Base-by-base conservation (phyloP, 768 basidiomycete species). In the Agaricus sinodeliciosus region DNA sequence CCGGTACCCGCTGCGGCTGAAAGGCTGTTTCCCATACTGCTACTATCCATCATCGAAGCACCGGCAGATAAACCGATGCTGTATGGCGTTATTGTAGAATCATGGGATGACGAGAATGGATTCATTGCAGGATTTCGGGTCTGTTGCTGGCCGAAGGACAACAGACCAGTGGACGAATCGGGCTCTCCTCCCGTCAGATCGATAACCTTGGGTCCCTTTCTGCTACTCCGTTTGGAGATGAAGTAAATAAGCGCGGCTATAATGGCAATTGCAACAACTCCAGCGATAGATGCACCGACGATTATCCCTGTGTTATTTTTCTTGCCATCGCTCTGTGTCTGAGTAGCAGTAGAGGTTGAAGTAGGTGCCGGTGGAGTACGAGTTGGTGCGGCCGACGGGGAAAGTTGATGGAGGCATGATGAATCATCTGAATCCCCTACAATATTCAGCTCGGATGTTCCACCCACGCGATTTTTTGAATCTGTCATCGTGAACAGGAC, bases 401-500 rank as follows among this genome's bases (percentile, higher is more conserved):
- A 18, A 8, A 47, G 35, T 4, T 53, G 40, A 11, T 28, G 12
- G 9, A 63, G 35, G 48, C 65, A 67, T 1, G 64, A 63, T 1
- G 57, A 53, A 43, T 65, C 58, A 13, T 55, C 42, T 13, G 65
- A 64, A 35, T 54, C 15, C 16, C 54, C 49, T 1, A 65, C 64
- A 6, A 59, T 54, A 22, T 48, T 45, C 22, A 66, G 49, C 12
- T n/a, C 12, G 15, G 63, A 63, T 11, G 57, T 59, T 34, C 67
- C 67, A 0, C 67, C 67, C 39, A 56, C 56, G 40, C 63, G 51
- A 22, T 59, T 58, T 39, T 49, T 28, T 4, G 67, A 51, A 52
- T 68, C 67, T 18, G 54, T 57, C 49, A 65, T 56, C 31, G 57
- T 58, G 48, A 68, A 66, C 4, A 58, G 15, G 28, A 63, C 56